Base-by-base conservation (phyloP, 2,329 filamentous ascomycete species). In the Achaetomium macrosporum region DNA sequence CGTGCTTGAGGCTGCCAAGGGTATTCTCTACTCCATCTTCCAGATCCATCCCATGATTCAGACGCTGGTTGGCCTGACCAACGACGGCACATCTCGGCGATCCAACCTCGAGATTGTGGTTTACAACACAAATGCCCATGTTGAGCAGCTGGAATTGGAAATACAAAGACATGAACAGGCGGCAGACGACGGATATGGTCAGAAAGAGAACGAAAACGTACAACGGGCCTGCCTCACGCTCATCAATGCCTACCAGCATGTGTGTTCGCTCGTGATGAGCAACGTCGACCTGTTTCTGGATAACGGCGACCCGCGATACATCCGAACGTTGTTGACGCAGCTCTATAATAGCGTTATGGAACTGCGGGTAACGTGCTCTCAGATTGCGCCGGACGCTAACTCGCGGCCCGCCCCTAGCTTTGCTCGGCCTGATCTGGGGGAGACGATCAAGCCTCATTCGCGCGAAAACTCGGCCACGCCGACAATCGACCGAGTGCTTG, bases 341-440 rank as follows among this genome's bases (percentile, higher is more conserved):
- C 72, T 85, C 6, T 85, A 84, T 65, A 84, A 84, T 60, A 84
- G 82, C 66, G 80, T 84, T 55, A 84, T 83, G 75, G 82, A 85
- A 65, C 73, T 85, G 47, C 77, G 82, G 8, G 79, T 80, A 3
- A 82, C 79, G 0, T 68, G 76, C 12, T 68, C 71, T 2, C 63
- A 66, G 25, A 58, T 58, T 51, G 70, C 47, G 51, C 64, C 55
- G 39, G 60, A 63, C 3, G 63, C 58, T 19, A 63, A 58, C 13
- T 65, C 68, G 29, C 64, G 65, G 33, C 15, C 54, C 5, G 37
- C 47, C 19, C 59, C 64, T 29, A 61, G 59, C 35, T 54, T 59
- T 31, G 54, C 51, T 35, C 57, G 64, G 29, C 54, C 59, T 1
- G 59, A 64, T 10, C 63, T 69, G 5, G 73, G 71, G 25, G 73